These are phyloP conservation scores for Citrus inodora DNA, from an alignment of 345 rosid species.

Conservation along the genomic window DNA sequence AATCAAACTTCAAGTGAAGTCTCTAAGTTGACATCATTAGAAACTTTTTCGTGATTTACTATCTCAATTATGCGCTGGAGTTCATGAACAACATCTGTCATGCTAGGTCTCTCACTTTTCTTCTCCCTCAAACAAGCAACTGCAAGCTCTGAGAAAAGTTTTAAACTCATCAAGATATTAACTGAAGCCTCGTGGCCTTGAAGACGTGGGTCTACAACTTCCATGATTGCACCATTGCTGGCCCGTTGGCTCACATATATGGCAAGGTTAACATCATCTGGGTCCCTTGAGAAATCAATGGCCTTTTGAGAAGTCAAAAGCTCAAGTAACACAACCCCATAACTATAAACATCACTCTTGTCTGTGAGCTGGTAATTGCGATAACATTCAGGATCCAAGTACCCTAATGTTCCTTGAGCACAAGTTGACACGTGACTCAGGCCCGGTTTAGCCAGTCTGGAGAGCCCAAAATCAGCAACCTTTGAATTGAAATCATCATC, in stretches of 20 bases:
- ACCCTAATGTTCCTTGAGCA: conserved; percentile 65
- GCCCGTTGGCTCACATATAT: conserved; percentile 41
- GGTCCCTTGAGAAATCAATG: conserved; percentile 48
- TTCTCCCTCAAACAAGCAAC: conserved; percentile 45
- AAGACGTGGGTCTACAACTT: conserved; percentile 38
- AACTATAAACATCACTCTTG: conserved; percentile 64
- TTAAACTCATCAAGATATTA: conserved; percentile 19
- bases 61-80: conserved; percentile 36
- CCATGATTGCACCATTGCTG: conserved; percentile 30
- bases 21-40: conserved; percentile 4
- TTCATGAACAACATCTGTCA: conserved; percentile 48
- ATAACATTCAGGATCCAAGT: conserved; percentile 62
- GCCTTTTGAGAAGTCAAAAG: conserved; percentile 52
- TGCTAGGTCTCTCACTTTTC: conserved; percentile 47
- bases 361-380: conserved; percentile 55
- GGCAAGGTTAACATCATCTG: conserved; percentile 47
- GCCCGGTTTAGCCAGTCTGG: conserved; percentile 53
- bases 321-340: conserved; percentile 55
- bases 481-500: conserved; percentile 43
- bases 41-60: conserved; percentile 16
- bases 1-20: neutral
- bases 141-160: conserved; percentile 41
- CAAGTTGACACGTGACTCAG: conserved; percentile 66
- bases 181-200: conserved; percentile 24
- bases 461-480: conserved; percentile 60